Percentiles rank a stretch among this genome's conserved stretches.
Conservation (phyloP, 1,139 yeast genomes). For the Pichia sp. region DNA sequence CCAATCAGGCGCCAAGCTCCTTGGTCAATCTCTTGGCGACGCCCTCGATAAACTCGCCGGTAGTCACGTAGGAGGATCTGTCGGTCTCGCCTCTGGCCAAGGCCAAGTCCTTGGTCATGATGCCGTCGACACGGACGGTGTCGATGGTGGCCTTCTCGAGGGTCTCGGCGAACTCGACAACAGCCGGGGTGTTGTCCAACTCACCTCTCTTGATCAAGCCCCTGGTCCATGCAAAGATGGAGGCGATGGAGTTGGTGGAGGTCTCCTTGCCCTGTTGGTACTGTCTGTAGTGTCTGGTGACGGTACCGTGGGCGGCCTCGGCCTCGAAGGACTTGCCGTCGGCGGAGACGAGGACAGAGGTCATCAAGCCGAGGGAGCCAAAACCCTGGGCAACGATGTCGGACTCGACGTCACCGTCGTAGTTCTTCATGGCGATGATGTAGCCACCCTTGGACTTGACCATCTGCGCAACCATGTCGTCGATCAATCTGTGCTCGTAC, state of each 20-base stretch:
- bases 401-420: constrained; percentile 83
- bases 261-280: constrained; percentile 83
- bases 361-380: constrained; percentile 80
- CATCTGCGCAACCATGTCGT: constrained; percentile 90
- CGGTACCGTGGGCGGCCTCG: constrained; percentile 88
- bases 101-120: constrained; percentile 82
- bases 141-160: constrained; percentile 68
- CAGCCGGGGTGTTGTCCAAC: constrained; percentile 67
- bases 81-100: constrained; percentile 47
- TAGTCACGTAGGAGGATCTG: constrained; percentile 53
- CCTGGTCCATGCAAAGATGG: constrained; percentile 84
- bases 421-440: constrained; percentile 78
- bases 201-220: constrained; percentile 80
- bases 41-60: constrained; percentile 70
- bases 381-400: constrained; percentile 86
- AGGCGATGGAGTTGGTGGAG: constrained; percentile 79
- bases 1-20: constrained; percentile 14
- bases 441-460: constrained; percentile 79
- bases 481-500: constrained; percentile 80
- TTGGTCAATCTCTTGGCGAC: constrained; percentile 49
- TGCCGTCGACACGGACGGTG: constrained; percentile 67
- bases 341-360: constrained; percentile 79
- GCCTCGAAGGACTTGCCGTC: constrained; percentile 80
- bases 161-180: constrained; percentile 59
- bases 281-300: constrained; percentile 81